Percentiles rank a stretch among this genome's conserved stretches.
Evolutionary conservation across 768 basidiomycete species (phyloP).

Genomic region (Phylloporus sp.): DNA sequence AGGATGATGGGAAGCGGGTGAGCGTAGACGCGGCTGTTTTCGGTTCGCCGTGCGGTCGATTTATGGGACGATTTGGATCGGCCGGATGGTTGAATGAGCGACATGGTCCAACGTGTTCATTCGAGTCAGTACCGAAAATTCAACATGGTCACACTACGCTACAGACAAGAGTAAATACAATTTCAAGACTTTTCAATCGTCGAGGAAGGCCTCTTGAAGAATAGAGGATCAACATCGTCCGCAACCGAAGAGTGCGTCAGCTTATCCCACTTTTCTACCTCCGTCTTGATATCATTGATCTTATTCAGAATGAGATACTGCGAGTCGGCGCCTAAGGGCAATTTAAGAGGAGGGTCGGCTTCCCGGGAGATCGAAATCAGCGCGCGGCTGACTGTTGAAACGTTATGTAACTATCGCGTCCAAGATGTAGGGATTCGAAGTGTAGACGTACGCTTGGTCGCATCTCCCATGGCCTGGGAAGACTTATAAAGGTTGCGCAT

Average conservation of each 20-base stretch:
- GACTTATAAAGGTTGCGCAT: conserved; percentile 9
- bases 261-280: conserved; percentile 11
- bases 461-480: background rate
- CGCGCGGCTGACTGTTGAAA: conserved; percentile 15
- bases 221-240: conserved; percentile 17
- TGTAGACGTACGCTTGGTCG: conserved; percentile 11
- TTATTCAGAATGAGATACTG: conserved; percentile 15
- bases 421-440: background rate
- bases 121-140: too few relatives aligned
- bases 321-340: conserved; percentile 19
- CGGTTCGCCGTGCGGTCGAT: conserved; percentile 48
- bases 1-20: conserved; percentile 65
- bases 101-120: conserved; percentile 33
- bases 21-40: conserved; percentile 65
- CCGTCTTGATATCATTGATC: conserved; percentile 15
- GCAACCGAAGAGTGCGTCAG: conserved; percentile 17
- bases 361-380: conserved; percentile 16
- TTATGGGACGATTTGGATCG: conserved; percentile 41
- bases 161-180: too few relatives aligned
- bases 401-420: too few relatives aligned
- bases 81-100: conserved; percentile 41
- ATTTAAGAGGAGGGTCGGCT: conserved; percentile 17
- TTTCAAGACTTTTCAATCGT: background rate
- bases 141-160: too few relatives aligned
- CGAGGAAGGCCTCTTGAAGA: conserved; percentile 5